phyloP scores from a whole-genome alignment of 805 yeast species.

The Lachancea quebecensis region DNA sequence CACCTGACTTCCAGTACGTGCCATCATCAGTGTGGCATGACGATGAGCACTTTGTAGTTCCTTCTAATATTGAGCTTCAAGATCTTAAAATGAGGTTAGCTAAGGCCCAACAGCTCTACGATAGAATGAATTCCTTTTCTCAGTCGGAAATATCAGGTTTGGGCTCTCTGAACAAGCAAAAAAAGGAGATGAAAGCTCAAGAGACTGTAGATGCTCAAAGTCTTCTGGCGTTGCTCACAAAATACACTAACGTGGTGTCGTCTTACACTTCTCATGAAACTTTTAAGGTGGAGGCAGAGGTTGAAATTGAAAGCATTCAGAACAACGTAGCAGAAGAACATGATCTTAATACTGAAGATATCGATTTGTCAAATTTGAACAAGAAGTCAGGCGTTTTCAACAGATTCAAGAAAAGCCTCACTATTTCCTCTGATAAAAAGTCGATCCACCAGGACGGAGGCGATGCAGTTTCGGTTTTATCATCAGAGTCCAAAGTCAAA shows the following conservation, averaged over 20 bases:
- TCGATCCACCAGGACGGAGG: conserved; percentile 9
- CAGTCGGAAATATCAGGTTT: conserved; percentile 28
- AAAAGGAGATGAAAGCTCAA: conserved; percentile 35
- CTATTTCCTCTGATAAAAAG: conserved; percentile 13
- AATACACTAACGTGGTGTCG: conserved; percentile 47
- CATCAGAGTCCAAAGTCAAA: conserved; percentile 11
- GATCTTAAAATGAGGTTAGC: conserved; percentile 49
- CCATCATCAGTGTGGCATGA: conserved; percentile 97
- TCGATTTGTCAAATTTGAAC: conserved; percentile 39
- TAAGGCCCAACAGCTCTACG: conserved; percentile 29
- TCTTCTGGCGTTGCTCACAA: conserved; percentile 36
- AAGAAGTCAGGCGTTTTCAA: conserved; percentile 57
- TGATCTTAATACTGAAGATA: conserved; percentile 55
- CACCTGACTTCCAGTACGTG: conserved; percentile 72
- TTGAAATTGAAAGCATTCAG: conserved; percentile 84
- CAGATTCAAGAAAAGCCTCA: conserved; percentile 26
- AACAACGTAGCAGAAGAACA: conserved; percentile 64
- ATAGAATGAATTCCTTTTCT: conserved; percentile 25
- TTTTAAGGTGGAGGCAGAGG: conserved; percentile 66
- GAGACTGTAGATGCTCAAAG: conserved; percentile 46
- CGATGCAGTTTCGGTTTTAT: conserved; percentile 19
- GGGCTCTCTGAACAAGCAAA: conserved; percentile 27
- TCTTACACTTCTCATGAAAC: conserved; percentile 70
- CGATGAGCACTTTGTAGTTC: conserved; percentile 66
- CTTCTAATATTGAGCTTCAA: conserved; percentile 49